These are phyloP conservation scores for Rhodocollybia butyracea DNA, from an alignment of 768 basidiomycete species.

Conservation along the genomic window DNA sequence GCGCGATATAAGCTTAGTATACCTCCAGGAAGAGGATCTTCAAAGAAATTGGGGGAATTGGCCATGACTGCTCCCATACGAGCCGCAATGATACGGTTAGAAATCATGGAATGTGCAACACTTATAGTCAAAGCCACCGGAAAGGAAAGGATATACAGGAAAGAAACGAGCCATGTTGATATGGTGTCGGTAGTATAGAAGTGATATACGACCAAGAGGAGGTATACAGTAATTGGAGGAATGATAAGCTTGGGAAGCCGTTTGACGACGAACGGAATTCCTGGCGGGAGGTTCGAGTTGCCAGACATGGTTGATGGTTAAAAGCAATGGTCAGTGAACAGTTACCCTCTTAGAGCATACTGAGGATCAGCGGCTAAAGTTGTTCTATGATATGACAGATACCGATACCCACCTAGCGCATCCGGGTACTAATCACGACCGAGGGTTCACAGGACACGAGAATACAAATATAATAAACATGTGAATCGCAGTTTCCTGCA, in stretches of 20 bases:
- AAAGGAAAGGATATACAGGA: neutral
- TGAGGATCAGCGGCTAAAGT: no score
- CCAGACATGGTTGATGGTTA: neutral
- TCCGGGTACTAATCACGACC: no score
- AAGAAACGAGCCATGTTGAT: neutral
- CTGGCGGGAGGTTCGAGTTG: neutral
- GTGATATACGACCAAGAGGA: neutral
- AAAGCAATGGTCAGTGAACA: no score
- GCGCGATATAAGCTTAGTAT: neutral
- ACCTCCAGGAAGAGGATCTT: neutral
- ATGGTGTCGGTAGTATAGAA: neutral
- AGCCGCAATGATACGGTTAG: neutral
- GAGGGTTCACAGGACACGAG: no score
- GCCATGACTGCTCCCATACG: slow-evolving; percentile 1
- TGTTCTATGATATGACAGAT: no score
- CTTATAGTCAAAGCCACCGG: neutral
- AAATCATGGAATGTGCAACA: neutral
- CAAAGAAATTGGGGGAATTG: neutral
- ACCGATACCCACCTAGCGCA: no score
- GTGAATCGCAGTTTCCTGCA: no score
- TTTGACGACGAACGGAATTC: neutral
- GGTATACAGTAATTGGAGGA: neutral
- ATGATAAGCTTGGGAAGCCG: neutral
- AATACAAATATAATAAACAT: no score
- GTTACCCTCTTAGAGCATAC: neutral